phyloP scores from a whole-genome alignment of 2,329 filamentous ascomycete genomes.

The Dryadomyces quercus-mongolicae region DNA sequence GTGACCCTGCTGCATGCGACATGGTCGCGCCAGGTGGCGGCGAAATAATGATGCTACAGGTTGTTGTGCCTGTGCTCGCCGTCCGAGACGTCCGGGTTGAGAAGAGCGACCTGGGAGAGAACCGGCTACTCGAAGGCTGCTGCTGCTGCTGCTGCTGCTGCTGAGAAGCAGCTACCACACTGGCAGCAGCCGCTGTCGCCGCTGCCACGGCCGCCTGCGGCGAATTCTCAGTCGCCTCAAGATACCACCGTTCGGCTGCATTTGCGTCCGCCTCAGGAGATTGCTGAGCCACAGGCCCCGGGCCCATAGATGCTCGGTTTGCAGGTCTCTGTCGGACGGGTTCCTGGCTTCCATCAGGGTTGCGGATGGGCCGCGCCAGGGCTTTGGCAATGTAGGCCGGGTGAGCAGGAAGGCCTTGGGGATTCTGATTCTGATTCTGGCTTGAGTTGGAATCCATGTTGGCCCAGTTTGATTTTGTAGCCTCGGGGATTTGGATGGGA shows the following conservation, averaged over 20 bases:
- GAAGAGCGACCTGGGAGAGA: background rate
- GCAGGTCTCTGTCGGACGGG: background rate
- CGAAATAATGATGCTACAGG: background rate
- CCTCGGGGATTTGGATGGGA: background rate
- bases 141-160: background rate
- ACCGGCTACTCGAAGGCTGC: background rate
- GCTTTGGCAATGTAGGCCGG: conserved; percentile 32
- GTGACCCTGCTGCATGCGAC: background rate
- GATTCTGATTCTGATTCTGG: background rate
- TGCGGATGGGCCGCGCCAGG: conserved; percentile 4
- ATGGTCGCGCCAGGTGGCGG: background rate
- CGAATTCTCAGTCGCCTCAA: conserved; percentile 16
- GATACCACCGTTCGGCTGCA: conserved; percentile 23
- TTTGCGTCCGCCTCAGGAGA: conserved; percentile 15
- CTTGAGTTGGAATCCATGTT: background rate
- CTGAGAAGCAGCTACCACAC: background rate
- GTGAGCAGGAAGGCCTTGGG: conserved; percentile 30
- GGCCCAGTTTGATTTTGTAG: background rate
- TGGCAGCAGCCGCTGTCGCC: background rate
- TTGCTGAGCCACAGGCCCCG: no score
- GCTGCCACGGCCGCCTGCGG: no score
- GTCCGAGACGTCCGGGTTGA: background rate
- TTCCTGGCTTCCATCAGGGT: background rate
- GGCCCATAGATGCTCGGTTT: no score
- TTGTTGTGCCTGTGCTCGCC: background rate